Conservation (phyloP, 163 green algal species). For the Smithsoniella earleae region DNA sequence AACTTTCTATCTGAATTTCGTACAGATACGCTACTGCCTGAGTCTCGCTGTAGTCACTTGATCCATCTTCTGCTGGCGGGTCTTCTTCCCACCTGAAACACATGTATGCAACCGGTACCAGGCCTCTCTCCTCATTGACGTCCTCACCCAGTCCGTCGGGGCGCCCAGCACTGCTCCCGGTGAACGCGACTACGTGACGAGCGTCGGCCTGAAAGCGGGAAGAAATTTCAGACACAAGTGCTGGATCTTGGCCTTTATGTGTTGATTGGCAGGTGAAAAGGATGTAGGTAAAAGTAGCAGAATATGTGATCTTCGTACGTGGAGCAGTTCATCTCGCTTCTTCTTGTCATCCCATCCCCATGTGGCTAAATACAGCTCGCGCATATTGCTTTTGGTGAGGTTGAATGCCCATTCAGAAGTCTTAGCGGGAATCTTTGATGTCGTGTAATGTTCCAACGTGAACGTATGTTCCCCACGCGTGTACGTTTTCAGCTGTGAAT, state of each 20-base stretch:
- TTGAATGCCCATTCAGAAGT: neutral
- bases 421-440: neutral
- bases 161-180: neutral
- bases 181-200: neutral
- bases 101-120: neutral
- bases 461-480: no score
- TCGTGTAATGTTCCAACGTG: no score
- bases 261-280: no score
- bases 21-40: neutral
- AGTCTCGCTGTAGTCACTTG: neutral
- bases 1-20: neutral
- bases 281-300: no score
- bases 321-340: neutral
- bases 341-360: neutral
- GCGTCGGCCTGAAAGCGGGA: neutral
- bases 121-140: no score
- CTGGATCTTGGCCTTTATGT: no score
- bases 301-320: no score
- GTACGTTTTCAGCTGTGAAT: no score
- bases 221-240: no score
- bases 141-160: no score
- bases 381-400: neutral
- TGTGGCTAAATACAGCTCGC: neutral
- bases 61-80: neutral
- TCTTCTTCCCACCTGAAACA: neutral